These are phyloP conservation scores for Hygrophila difformis DNA, from an alignment of 257 asterid species.

Conservation along the genomic window DNA sequence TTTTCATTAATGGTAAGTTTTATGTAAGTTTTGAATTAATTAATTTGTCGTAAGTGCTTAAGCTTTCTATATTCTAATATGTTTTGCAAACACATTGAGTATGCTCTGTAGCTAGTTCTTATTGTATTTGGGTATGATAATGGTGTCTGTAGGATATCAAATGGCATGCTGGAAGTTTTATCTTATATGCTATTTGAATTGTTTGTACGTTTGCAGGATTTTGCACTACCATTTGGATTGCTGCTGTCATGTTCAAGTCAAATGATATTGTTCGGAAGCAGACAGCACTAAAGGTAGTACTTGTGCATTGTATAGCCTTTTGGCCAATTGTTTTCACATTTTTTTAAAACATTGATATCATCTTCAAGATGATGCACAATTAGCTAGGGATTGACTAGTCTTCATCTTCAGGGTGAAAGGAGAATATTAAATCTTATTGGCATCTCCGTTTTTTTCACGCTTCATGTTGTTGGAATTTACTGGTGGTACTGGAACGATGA, in stretches of 20 bases:
- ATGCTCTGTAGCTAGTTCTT: too few species aligned
- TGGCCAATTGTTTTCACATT: constrained; percentile 11
- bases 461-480: constrained; percentile 61
- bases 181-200: constrained; percentile 9
- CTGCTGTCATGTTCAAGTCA: constrained; percentile 84
- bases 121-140: too few species aligned
- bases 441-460: constrained; percentile 34
- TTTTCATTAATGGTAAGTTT: too few species aligned
- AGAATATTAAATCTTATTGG: constrained; percentile 40
- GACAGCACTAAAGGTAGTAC: constrained; percentile 76
- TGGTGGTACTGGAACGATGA: constrained; percentile 82
- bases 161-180: too few species aligned
- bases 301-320: neutral
- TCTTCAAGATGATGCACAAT: neutral
- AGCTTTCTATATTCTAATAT: too few species aligned
- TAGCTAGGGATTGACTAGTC: constrained; percentile 13
- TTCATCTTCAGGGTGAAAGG: constrained; percentile 66
- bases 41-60: too few species aligned
- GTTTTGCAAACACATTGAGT: too few species aligned
- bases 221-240: constrained; percentile 60
- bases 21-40: too few species aligned
- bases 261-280: constrained; percentile 76
- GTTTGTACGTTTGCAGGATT: constrained; percentile 43
- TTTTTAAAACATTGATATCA: neutral
- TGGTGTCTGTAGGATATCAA: too few species aligned